Percentiles rank a stretch among this genome's conserved stretches.
These are phyloP conservation scores for Glycine tomentella DNA, from an alignment of 306 rosid species.

Conservation along the genomic window DNA sequence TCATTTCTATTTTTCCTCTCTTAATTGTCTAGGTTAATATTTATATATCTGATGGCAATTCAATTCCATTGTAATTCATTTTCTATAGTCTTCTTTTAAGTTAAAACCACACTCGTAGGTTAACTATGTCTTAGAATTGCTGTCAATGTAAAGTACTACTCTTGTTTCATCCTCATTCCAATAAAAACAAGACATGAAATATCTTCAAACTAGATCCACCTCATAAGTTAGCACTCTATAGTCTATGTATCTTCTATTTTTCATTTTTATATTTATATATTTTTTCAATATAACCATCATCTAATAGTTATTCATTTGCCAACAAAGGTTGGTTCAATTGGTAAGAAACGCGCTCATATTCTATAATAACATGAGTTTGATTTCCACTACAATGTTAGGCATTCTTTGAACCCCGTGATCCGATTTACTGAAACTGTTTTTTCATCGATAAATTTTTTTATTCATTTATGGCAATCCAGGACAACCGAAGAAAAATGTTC, in stretches of 20 bases:
- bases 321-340: not conserved
- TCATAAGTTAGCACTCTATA: not conserved
- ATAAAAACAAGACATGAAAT: not conserved
- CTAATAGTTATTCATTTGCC: not conserved
- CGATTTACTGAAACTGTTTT: too few species aligned
- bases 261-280: too few species aligned
- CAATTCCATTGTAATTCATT: not conserved
- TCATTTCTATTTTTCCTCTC: constrained; percentile 18
- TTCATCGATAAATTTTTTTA: too few species aligned
- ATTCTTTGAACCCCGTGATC: too few species aligned
- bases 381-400: too few species aligned
- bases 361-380: too few species aligned
- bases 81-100: not conserved
- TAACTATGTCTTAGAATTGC: constrained; percentile 6
- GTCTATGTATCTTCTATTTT: too few species aligned
- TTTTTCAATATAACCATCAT: not conserved
- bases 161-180: not conserved
- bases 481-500: not conserved
- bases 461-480: not conserved
- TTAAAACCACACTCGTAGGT: not conserved
- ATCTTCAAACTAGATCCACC: not conserved
- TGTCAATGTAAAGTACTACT: constrained; percentile 5
- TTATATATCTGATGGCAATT: constrained; percentile 41
- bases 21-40: constrained; percentile 49
- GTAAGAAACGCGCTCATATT: too few species aligned